phyloP scores from a whole-genome alignment of 1,139 yeast genomes.

The Yamadazyma sp. region DNA sequence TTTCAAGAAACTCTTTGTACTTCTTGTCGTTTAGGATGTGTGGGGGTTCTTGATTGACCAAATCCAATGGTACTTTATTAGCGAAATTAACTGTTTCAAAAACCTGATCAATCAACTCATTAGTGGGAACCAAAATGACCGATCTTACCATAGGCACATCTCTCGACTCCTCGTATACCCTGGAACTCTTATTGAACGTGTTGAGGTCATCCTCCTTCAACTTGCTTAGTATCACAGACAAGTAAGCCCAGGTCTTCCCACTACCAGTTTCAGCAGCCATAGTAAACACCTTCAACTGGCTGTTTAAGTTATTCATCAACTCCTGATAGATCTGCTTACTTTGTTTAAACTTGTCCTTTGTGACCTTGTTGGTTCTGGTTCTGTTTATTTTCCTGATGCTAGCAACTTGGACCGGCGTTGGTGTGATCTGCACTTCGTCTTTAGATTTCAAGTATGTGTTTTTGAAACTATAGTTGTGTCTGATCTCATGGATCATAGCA shows the following conservation, averaged over 20 bases:
- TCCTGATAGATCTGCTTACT: constrained; percentile 25
- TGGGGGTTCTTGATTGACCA: constrained; percentile 15
- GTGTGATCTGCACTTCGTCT: constrained; percentile 33
- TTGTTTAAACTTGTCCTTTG: constrained; percentile 21
- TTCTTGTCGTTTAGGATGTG: constrained; percentile 17
- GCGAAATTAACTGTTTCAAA: constrained; percentile 49
- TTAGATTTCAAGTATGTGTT: constrained; percentile 34
- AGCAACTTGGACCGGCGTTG: constrained; percentile 47
- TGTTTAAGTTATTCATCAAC: constrained; percentile 31
- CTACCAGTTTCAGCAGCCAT: constrained; percentile 96
- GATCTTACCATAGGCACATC: constrained; percentile 54
- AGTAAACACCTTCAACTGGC: constrained; percentile 61
- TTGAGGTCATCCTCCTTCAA: constrained; percentile 55
- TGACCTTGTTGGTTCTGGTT: constrained; percentile 24
- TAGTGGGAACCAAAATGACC: constrained; percentile 80
- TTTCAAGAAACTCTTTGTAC: constrained; percentile 24
- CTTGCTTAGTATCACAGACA: constrained; percentile 71
- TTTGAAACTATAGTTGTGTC: constrained; percentile 43
- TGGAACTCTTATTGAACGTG: constrained; percentile 24
- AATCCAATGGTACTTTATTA: constrained; percentile 25
- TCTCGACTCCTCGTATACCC: constrained; percentile 31
- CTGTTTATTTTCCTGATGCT: constrained; percentile 45
- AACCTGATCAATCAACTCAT: constrained; percentile 85
- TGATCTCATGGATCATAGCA: constrained; percentile 61
- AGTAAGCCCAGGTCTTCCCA: constrained; percentile 92